phyloP scores from a whole-genome alignment of 176 grass and related monocot genomes.

The Oryza longistaminata region DNA sequence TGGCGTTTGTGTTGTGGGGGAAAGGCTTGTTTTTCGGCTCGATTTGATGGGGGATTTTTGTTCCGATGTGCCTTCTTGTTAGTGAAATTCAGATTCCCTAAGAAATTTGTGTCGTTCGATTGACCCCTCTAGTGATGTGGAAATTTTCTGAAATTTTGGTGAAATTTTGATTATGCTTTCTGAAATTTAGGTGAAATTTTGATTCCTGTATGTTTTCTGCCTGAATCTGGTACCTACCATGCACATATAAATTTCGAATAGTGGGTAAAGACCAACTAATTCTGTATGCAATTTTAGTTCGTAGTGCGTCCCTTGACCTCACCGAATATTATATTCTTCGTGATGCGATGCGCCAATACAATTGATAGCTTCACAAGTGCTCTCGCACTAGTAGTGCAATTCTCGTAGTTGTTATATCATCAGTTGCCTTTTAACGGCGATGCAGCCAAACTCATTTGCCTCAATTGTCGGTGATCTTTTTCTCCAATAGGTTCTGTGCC shows the following conservation, averaged over 20 bases:
- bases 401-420: not conserved
- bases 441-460: not conserved
- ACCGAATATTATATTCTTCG: conserved; percentile 2
- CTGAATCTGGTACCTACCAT: not conserved
- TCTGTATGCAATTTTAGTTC: not conserved
- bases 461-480: not conserved
- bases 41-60: not conserved
- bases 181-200: not conserved
- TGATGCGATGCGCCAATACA: not conserved
- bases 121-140: not conserved
- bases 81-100: not conserved
- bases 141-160: not conserved
- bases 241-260: not conserved
- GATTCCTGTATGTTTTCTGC: not conserved
- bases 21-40: not conserved
- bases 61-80: not conserved
- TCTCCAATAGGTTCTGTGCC: not conserved
- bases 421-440: not conserved
- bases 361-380: not conserved
- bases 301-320: conserved; percentile 1
- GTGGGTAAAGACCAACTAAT: not conserved
- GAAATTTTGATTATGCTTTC: not conserved
- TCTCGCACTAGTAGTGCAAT: conserved; percentile 9
- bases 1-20: not conserved
- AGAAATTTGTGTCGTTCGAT: not conserved